A percentile compares a stretch with the other conserved stretches of the same genome.
phyloP scores from a whole-genome alignment of 2,329 filamentous ascomycete species.

The Cercospora sesami region DNA sequence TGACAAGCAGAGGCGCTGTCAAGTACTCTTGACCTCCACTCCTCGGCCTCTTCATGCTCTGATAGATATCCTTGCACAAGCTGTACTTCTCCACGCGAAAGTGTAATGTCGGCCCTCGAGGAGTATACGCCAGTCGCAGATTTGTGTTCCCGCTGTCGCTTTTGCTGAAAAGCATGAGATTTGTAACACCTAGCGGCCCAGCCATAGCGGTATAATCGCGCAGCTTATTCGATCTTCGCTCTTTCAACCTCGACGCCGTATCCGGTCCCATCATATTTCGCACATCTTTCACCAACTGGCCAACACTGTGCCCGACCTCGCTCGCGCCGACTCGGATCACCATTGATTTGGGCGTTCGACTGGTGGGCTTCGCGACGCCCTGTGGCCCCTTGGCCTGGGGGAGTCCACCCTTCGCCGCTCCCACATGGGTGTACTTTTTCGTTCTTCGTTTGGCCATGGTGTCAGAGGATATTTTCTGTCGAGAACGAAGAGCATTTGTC shows the following conservation, averaged over 20 bases:
- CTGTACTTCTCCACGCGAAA: conserved; percentile 96
- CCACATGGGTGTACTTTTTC: conserved; percentile 86
- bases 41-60: conserved; percentile 77
- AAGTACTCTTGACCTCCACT: conserved; percentile 79
- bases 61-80: conserved; percentile 84
- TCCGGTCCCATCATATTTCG: conserved; percentile 93
- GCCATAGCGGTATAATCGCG: conserved; percentile 95
- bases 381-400: conserved; percentile 54
- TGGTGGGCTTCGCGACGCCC: conserved; percentile 54
- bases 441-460: conserved; percentile 77
- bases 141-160: conserved; percentile 91
- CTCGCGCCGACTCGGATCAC: conserved; percentile 95
- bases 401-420: conserved; percentile 60
- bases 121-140: conserved; percentile 80
- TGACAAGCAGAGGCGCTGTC: conserved; percentile 86
- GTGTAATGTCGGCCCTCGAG: conserved; percentile 86
- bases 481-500: conserved; percentile 2
- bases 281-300: conserved; percentile 87
- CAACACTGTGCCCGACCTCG: conserved; percentile 87
- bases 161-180: conserved; percentile 88
- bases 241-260: conserved; percentile 84
- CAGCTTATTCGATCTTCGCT: conserved; percentile 82
- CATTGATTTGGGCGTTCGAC: conserved; percentile 87
- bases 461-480: neutral
- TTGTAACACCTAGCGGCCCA: conserved; percentile 87